Conservation (phyloP, 108 stramenopile species). For the Conticribra weissflogii region DNA sequence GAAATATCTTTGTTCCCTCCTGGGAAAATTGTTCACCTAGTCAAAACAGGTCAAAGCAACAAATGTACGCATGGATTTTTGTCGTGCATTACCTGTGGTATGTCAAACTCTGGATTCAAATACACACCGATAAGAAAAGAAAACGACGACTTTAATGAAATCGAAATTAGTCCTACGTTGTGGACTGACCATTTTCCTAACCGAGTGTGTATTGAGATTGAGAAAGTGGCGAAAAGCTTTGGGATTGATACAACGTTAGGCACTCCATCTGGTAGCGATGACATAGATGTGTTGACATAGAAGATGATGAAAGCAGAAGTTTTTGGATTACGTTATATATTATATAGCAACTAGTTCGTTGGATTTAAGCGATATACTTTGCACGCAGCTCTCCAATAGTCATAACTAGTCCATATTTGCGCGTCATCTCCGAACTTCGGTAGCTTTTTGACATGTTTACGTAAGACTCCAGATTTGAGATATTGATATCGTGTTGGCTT, state of each 20-base stretch:
- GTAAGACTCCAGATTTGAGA: conserved; percentile 39
- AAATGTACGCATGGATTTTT: conserved; percentile 47
- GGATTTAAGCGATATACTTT: no score
- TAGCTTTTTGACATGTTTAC: conserved; percentile 20
- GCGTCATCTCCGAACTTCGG: no score
- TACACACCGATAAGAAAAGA: conserved; percentile 83
- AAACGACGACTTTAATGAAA: conserved; percentile 88
- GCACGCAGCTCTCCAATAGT: conserved; percentile 14
- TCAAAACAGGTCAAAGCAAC: conserved; percentile 79
- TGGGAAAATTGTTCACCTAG: conserved; percentile 82
- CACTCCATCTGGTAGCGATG: background rate
- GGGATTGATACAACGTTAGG: conserved; percentile 30
- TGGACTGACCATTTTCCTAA: conserved; percentile 91
- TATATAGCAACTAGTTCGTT: no score
- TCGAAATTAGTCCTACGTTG: conserved; percentile 86
- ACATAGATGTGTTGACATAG: background rate
- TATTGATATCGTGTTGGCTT: background rate
- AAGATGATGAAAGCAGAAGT: no score
- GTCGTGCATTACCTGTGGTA: conserved; percentile 74
- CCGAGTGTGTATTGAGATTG: conserved; percentile 69
- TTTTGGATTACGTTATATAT: no score
- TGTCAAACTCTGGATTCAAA: conserved; percentile 70
- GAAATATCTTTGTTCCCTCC: conserved; percentile 72
- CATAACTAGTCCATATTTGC: background rate
- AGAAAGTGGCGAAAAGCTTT: conserved; percentile 54